Conservation (phyloP, 192 early-diverging fungal species). For the Dissophora ornata region DNA sequence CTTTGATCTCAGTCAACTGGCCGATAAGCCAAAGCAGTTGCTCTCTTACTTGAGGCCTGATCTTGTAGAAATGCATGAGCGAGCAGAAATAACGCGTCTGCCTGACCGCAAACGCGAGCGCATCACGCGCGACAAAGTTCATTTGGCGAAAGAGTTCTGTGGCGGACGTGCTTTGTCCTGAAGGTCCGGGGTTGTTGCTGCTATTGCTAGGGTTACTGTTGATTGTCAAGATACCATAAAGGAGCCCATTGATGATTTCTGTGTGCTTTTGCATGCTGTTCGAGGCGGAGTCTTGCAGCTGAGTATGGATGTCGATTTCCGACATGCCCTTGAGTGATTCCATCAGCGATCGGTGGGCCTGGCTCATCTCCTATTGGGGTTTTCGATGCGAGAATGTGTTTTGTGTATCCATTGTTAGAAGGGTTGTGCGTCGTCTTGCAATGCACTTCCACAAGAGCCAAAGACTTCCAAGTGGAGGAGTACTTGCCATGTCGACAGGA, state of each 20-base stretch:
- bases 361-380: slow-evolving; percentile 55
- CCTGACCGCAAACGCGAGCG: slow-evolving; percentile 24
- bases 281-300: slow-evolving; percentile 67
- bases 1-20: slow-evolving; percentile 62
- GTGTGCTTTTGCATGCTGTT: slow-evolving; percentile 61
- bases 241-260: slow-evolving; percentile 66
- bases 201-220: slow-evolving; percentile 25
- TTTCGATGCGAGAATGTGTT: not conserved
- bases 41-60: slow-evolving; percentile 23
- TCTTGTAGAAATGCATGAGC: slow-evolving; percentile 28
- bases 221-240: slow-evolving; percentile 68
- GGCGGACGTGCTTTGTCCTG: not conserved
- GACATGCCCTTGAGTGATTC: slow-evolving; percentile 55
- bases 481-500: slow-evolving; percentile 47
- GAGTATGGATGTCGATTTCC: slow-evolving; percentile 69
- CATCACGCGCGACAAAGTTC: slow-evolving; percentile 72
- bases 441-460: too few species aligned
- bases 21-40: slow-evolving; percentile 72
- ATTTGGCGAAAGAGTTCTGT: slow-evolving; percentile 66
- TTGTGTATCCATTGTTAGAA: not conserved
- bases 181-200: not conserved
- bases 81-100: slow-evolving; percentile 43
- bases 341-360: slow-evolving; percentile 38
- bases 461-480: too few species aligned
- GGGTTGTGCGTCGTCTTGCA: too few species aligned